Evolutionary conservation across 202 grass and related monocot species (phyloP).

Genomic region (Elaeis oleifera): DNA sequence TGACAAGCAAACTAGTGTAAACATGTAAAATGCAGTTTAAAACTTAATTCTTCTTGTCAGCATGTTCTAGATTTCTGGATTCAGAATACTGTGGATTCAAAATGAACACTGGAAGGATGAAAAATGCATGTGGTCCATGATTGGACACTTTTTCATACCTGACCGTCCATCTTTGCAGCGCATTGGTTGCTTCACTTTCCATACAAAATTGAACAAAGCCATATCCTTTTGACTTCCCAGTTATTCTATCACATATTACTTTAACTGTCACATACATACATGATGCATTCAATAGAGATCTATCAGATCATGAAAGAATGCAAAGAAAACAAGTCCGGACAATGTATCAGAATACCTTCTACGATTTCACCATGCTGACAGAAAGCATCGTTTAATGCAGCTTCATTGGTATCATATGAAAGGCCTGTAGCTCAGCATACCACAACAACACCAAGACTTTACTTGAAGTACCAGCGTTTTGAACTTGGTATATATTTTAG

Average conservation of each 20-base stretch:
- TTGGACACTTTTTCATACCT: conserved; percentile 12
- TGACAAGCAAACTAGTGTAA: too few relatives aligned
- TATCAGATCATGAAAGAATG: too few relatives aligned
- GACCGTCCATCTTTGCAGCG: conserved; percentile 33
- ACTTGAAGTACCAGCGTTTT: neutral
- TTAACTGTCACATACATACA: conserved; percentile 21
- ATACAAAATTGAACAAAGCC: conserved; percentile 44
- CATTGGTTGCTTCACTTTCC: conserved; percentile 18
- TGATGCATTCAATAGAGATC: neutral
- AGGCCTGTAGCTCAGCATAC: conserved; percentile 19
- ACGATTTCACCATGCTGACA: conserved; percentile 29
- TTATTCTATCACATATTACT: conserved; percentile 48
- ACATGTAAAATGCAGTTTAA: too few relatives aligned
- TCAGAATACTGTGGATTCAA: too few relatives aligned
- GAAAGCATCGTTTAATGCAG: conserved; percentile 43
- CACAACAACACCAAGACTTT: neutral
- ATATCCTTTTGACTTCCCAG: conserved; percentile 42
- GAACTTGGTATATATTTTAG: too few relatives aligned
- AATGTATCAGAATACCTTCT: conserved; percentile 19
- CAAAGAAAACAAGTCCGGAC: too few relatives aligned
- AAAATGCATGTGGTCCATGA: neutral
- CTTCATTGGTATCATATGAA: conserved; percentile 54
- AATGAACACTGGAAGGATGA: neutral
- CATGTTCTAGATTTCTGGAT: too few relatives aligned
- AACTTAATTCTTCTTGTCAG: too few relatives aligned